Evolutionary conservation across 2,329 filamentous ascomycete genomes (phyloP).

Genomic region (Trichoderma sp.): DNA sequence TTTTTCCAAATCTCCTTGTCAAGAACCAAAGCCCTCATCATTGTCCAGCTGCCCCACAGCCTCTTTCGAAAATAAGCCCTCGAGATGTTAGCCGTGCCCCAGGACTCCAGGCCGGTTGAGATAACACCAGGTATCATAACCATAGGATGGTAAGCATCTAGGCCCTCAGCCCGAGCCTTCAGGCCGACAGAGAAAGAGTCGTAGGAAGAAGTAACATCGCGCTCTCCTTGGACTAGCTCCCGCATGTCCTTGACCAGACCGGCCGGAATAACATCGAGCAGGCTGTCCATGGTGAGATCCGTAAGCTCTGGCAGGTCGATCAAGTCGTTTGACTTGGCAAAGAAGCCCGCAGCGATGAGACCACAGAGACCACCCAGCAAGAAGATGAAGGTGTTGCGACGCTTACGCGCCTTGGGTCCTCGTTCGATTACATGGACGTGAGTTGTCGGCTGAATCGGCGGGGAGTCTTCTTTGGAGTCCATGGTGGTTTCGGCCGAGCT

Average conservation of each 20-base stretch:
- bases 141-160: constrained; percentile 79
- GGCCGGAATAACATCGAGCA: constrained; percentile 84
- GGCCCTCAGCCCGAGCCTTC: constrained; percentile 75
- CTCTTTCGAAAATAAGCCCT: constrained; percentile 90
- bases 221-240: constrained; percentile 82
- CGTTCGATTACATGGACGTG: constrained; percentile 45
- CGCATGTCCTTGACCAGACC: constrained; percentile 81
- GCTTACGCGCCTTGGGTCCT: constrained; percentile 58
- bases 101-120: constrained; percentile 93
- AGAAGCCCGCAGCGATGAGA: constrained; percentile 81
- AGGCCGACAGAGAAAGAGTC: constrained; percentile 91
- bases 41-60: constrained; percentile 96
- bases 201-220: constrained; percentile 77
- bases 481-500: constrained; percentile 22
- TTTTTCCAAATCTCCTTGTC: constrained; percentile 94
- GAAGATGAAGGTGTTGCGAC: constrained; percentile 79
- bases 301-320: constrained; percentile 71
- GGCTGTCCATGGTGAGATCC: constrained; percentile 77
- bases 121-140: constrained; percentile 98
- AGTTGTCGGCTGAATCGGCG: constrained; percentile 27
- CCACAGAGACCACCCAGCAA: constrained; percentile 85
- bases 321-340: constrained; percentile 84
- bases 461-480: constrained; percentile 30
- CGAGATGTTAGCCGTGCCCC: constrained; percentile 84
- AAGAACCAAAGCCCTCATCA: constrained; percentile 92